Conservation (phyloP, 2,329 filamentous ascomycete genomes). For the Macrophomina phaseolina region DNA sequence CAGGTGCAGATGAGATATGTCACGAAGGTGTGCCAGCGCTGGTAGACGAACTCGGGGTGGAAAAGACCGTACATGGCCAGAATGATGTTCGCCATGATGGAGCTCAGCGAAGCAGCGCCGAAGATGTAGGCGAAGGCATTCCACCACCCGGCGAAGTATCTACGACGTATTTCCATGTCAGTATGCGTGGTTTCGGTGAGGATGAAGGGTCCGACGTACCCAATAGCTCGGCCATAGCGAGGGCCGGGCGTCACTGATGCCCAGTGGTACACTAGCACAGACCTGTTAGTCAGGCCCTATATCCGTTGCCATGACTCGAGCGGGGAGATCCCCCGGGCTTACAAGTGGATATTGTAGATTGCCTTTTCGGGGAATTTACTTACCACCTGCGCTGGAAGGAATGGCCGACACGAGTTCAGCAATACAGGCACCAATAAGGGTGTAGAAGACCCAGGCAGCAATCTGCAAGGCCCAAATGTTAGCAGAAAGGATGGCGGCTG, state of each 20-base stretch:
- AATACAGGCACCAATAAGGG: slow-evolving; percentile 56
- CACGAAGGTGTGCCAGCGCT: slow-evolving; percentile 60
- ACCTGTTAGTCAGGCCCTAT: neutral
- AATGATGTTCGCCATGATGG: slow-evolving; percentile 53
- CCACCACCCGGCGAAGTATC: slow-evolving; percentile 59
- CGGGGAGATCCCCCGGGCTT: neutral
- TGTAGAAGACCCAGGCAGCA: slow-evolving; percentile 57
- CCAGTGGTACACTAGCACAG: slow-evolving; percentile 56
- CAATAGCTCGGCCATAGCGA: slow-evolving; percentile 53
- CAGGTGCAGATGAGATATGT: slow-evolving; percentile 56
- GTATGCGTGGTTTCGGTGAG: too few relatives aligned
- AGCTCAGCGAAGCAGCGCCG: slow-evolving; percentile 49
- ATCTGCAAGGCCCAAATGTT: slow-evolving; percentile 38
- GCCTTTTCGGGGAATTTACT: slow-evolving; percentile 12
- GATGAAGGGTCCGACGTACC: slow-evolving; percentile 28
- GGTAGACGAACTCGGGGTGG: slow-evolving; percentile 51
- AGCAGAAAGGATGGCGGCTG: slow-evolving; percentile 4
- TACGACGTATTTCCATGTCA: too few relatives aligned
- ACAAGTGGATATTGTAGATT: neutral
- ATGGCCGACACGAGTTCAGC: slow-evolving; percentile 57
- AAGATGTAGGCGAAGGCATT: slow-evolving; percentile 59
- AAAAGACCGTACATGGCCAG: slow-evolving; percentile 57
- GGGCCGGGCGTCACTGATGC: slow-evolving; percentile 56
- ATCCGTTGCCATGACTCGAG: neutral
- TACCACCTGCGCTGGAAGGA: slow-evolving; percentile 46